Evolutionary conservation across 1,139 yeast species (phyloP).

Genomic region (Hyphopichia wangnamkhiaoensis): DNA sequence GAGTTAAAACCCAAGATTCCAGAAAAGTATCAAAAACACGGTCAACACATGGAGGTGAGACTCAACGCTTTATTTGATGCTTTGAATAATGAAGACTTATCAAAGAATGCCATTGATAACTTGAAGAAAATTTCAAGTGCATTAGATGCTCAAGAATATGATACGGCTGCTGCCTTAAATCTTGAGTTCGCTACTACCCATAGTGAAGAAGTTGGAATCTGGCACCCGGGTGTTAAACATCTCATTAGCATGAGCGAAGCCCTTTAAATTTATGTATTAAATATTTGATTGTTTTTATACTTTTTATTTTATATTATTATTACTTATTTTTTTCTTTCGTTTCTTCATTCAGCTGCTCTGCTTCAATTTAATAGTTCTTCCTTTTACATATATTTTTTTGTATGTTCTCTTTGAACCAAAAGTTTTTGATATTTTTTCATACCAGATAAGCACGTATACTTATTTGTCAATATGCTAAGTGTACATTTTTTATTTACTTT

Average conservation of each 20-base stretch:
- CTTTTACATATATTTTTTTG: no score
- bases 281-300: not conserved
- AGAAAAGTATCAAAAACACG: conserved; percentile 70
- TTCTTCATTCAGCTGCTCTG: no score
- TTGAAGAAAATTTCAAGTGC: conserved; percentile 54
- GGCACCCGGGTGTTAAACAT: conserved; percentile 93
- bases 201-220: conserved; percentile 79
- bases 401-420: no score
- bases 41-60: conserved; percentile 81
- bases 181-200: conserved; percentile 64
- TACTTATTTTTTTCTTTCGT: not conserved
- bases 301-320: not conserved
- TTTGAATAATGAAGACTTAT: conserved; percentile 72
- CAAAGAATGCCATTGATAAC: conserved; percentile 55
- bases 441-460: no score
- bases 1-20: conserved; percentile 77
- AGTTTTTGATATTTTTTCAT: no score
- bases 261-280: conserved; percentile 16
- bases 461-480: no score
- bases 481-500: no score
- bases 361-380: no score
- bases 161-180: conserved; percentile 58
- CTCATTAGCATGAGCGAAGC: conserved; percentile 76
- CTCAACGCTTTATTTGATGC: conserved; percentile 75
- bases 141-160: conserved; percentile 56